Evolutionary conservation across 495 filamentous ascomycete genomes (phyloP), one percentile per base, ranked within the genome.

Genomic region (Gamarada debralockiae): DNA sequence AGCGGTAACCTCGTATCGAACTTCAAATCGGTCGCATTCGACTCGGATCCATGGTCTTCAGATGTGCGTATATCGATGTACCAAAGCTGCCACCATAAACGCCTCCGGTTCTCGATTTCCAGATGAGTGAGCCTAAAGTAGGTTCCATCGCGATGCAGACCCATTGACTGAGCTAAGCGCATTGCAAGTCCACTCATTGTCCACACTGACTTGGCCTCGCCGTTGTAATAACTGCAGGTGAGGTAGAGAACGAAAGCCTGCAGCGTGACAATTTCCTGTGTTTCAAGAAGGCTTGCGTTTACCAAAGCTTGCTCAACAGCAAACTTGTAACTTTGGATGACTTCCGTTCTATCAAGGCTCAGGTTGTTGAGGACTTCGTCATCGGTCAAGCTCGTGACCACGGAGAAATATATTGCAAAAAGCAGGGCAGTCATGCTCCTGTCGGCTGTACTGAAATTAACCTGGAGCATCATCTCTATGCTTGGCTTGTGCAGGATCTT

Each of bases 21-120:
- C 37, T 78, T 74, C 44, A 69, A 65, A 37, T 85, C 83, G 23
- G 80, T 65, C 15, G 95, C 84, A 14, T 77, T 81, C 4, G 87
- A 76, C 52, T 93, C 88, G 31, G 84, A 86, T 0, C 90, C 91
- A 60, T 91, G 84, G 50, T 92, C 89, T 60, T 95, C 90, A 12
- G 85, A 81, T 0, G 87, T 81, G 15, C 87, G 77, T 3, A 82
- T 69, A 65, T 96, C 90, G 43, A 95, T 65, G 18, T 89, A 67
- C 60, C 79, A 84, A 12, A 95, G 77, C 25, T 85, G 80, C 82
- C 87, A 92, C 83, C 90, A 96, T 3, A 92, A 60, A 2, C 90
- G 78, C 36, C 90, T 79, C 42, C 90, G 80, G 78, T 92, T 87
- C 64, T 96, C 90, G 1, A 82, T 79, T 42, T 95, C 85, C 56